Percentiles rank a stretch among this genome's conserved stretches.
phyloP scores from a whole-genome alignment of 2,329 filamentous ascomycete genomes.

The Aspergillus hiratsukae region DNA sequence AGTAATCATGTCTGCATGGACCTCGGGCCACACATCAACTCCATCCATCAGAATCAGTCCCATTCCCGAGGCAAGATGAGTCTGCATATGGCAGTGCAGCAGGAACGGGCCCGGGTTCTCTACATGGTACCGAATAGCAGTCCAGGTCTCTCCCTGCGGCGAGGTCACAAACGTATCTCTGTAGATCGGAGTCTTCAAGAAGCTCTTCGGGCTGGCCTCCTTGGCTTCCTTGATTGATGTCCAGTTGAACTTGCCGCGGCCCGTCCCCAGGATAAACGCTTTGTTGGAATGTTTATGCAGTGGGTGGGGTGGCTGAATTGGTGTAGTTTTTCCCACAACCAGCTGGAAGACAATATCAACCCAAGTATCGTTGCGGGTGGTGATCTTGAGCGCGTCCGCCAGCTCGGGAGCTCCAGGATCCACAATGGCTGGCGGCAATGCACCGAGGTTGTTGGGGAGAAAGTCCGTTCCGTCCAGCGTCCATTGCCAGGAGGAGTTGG shows the following conservation, averaged over 20 bases:
- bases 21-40: slow-evolving; percentile 44
- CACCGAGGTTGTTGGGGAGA: slow-evolving; percentile 13
- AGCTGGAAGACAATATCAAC: slow-evolving; percentile 45
- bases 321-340: slow-evolving; percentile 41
- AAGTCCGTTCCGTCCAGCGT: slow-evolving; percentile 18
- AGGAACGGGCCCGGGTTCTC: slow-evolving; percentile 47
- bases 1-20: not conserved
- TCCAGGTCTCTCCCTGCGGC: slow-evolving; percentile 35
- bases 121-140: slow-evolving; percentile 45
- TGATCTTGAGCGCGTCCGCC: slow-evolving; percentile 43
- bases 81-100: slow-evolving; percentile 51
- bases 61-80: slow-evolving; percentile 50
- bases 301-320: slow-evolving; percentile 53
- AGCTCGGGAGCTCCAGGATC: not conserved
- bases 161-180: slow-evolving; percentile 48
- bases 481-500: slow-evolving; percentile 18
- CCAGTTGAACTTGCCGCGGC: slow-evolving; percentile 50
- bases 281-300: slow-evolving; percentile 64
- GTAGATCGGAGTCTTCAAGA: slow-evolving; percentile 53
- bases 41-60: slow-evolving; percentile 47
- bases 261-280: slow-evolving; percentile 54
- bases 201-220: slow-evolving; percentile 44
- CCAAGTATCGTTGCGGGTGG: slow-evolving; percentile 49
- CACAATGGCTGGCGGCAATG: slow-evolving; percentile 20
- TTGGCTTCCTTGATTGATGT: slow-evolving; percentile 51